Percentiles rank a stretch among this genome's conserved stretches.
Evolutionary conservation across 2,329 filamentous ascomycete genomes (phyloP).

Genomic region (Exophiala lecanii-corni): DNA sequence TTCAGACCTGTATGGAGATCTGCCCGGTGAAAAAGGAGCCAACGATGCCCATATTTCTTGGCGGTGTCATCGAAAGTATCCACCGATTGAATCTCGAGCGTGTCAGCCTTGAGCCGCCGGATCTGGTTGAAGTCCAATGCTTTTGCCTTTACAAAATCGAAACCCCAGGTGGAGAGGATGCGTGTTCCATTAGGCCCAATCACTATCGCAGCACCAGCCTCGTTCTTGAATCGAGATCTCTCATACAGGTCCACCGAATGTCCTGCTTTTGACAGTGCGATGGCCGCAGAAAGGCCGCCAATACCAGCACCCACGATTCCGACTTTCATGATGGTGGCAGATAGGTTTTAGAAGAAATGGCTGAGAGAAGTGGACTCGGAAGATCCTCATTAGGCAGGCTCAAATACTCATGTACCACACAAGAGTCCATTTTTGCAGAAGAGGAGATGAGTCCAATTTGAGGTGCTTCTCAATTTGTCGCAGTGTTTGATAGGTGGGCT

Average conservation of each 20-base stretch:
- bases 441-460: no score
- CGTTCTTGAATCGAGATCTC: slow-evolving; percentile 29
- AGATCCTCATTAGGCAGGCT: no score
- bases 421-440: no score
- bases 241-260: slow-evolving; percentile 30
- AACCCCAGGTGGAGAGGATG: slow-evolving; percentile 28
- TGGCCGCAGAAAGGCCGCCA: slow-evolving; percentile 30
- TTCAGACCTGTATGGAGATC: slow-evolving; percentile 30
- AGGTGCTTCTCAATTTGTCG: no score
- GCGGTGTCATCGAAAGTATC: slow-evolving; percentile 18
- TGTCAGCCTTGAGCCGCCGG: slow-evolving; percentile 23
- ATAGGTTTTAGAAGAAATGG: slow-evolving; percentile 5
- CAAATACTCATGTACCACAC: no score
- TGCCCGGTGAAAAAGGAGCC: slow-evolving; percentile 28
- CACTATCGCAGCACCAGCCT: slow-evolving; percentile 31
- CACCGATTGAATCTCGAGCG: slow-evolving; percentile 20
- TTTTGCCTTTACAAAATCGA: slow-evolving; percentile 28
- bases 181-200: slow-evolving; percentile 29
- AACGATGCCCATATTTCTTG: slow-evolving; percentile 25
- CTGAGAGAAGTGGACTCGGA: not conserved
- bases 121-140: slow-evolving; percentile 22
- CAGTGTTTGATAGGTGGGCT: no score
- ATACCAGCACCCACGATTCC: slow-evolving; percentile 30
- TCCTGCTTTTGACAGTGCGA: slow-evolving; percentile 31
- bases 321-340: no score